These are phyloP conservation scores for Colletotrichum liaoningense DNA, from an alignment of 2,329 filamentous ascomycete genomes.

Conservation along the genomic window DNA sequence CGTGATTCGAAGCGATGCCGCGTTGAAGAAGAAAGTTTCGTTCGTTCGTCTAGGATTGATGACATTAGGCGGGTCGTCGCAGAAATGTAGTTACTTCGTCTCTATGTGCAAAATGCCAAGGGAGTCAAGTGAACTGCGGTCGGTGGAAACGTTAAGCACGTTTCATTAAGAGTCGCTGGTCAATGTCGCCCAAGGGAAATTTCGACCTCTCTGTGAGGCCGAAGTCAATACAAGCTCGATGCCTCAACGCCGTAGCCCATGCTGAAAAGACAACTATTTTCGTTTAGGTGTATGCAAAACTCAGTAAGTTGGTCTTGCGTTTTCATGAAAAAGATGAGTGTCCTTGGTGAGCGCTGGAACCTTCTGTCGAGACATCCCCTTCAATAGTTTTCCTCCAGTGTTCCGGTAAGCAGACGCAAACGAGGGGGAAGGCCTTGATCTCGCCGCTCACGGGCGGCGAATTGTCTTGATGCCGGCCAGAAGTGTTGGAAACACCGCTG, in stretches of 20 bases:
- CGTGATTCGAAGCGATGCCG: slow-evolving; percentile 38
- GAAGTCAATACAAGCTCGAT: slow-evolving; percentile 31
- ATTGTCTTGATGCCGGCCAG: slow-evolving; percentile 64
- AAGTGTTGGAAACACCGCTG: slow-evolving; percentile 90
- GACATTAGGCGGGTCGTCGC: slow-evolving; percentile 50
- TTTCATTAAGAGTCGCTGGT: slow-evolving; percentile 15
- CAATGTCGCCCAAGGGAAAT: background rate
- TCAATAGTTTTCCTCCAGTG: slow-evolving; percentile 98
- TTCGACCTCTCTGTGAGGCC: slow-evolving; percentile 1
- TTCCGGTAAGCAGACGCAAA: slow-evolving; percentile 94
- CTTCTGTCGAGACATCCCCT: slow-evolving; percentile 80
- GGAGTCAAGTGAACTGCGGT: slow-evolving; percentile 18
- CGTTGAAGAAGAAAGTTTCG: slow-evolving; percentile 41
- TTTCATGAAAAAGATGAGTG: slow-evolving; percentile 43
- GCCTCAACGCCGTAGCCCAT: slow-evolving; percentile 53
- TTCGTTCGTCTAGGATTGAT: slow-evolving; percentile 44
- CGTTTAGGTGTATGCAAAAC: slow-evolving; percentile 39
- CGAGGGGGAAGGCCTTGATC: slow-evolving; percentile 97
- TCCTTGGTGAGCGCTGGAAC: slow-evolving; percentile 55
- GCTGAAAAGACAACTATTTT: slow-evolving; percentile 40
- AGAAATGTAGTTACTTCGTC: slow-evolving; percentile 43
- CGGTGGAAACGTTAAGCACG: slow-evolving; percentile 21
- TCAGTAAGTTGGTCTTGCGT: slow-evolving; percentile 37
- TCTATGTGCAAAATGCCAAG: slow-evolving; percentile 43
- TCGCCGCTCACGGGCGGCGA: slow-evolving; percentile 79